A percentile compares a stretch with the other conserved stretches of the same genome.
phyloP scores from a whole-genome alignment of 768 basidiomycete genomes.

The Xerocomellus chrysenteron region DNA sequence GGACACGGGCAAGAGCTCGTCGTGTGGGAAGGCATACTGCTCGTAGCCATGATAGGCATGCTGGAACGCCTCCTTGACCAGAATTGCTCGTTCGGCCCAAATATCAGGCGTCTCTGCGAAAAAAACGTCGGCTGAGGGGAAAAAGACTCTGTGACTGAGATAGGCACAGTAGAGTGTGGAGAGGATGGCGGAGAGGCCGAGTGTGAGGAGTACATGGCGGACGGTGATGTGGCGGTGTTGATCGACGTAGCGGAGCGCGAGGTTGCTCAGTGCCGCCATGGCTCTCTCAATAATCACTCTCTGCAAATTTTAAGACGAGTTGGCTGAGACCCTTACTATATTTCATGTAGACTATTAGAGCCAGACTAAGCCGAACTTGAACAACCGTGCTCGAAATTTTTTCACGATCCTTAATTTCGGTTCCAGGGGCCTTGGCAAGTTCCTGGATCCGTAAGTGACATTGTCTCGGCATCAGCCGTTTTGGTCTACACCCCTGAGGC shows the following conservation, averaged over 20 bases:
- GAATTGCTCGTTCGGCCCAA: constrained; percentile 51
- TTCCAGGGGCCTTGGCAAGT: too few species aligned
- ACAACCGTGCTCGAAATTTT: too few species aligned
- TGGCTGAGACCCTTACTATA: too few species aligned
- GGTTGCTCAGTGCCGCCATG: constrained; percentile 1
- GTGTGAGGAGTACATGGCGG: constrained; percentile 18
- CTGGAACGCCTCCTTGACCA: constrained; percentile 59
- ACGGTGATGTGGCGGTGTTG: constrained; percentile 10
- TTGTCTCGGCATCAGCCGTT: too few species aligned
- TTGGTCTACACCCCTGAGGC: too few species aligned
- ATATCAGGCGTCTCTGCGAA: constrained; percentile 22
- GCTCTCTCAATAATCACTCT: too few species aligned
- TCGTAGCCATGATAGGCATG: constrained; percentile 71
- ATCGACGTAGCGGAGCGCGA: not conserved
- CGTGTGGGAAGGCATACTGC: constrained; percentile 55
- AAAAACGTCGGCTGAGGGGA: not conserved
- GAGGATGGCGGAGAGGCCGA: constrained; percentile 9
- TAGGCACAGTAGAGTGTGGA: constrained; percentile 18
- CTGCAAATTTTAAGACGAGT: too few species aligned
- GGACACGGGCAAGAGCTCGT: constrained; percentile 59
- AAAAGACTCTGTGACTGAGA: not conserved
- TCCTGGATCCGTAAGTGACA: too few species aligned
- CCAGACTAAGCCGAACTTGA: too few species aligned
- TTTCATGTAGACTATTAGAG: too few species aligned
- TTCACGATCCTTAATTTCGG: too few species aligned